These are phyloP conservation scores for Sporothrix protearum DNA, from an alignment of 2,329 filamentous ascomycete species.

Conservation along the genomic window DNA sequence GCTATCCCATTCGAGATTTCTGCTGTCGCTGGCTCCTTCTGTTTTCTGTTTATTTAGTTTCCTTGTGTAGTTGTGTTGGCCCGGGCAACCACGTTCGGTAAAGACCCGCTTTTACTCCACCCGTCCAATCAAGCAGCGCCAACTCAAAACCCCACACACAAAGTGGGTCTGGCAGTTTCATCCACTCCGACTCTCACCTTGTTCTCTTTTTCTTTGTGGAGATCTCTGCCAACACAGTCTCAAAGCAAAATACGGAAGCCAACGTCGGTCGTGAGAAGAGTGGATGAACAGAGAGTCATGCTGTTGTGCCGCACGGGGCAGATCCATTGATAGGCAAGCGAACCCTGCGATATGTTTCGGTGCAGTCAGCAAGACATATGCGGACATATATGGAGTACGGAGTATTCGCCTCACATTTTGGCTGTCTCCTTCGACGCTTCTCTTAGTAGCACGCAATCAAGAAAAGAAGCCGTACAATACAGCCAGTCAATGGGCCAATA, in stretches of 20 bases:
- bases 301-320: neutral
- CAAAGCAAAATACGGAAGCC: neutral
- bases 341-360: neutral
- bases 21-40: neutral
- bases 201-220: neutral
- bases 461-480: too few relatives aligned
- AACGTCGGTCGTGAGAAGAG: neutral
- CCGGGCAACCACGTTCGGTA: constrained; percentile 15
- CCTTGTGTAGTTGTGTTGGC: neutral
- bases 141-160: neutral
- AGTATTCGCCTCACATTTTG: too few relatives aligned
- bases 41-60: constrained; percentile 18
- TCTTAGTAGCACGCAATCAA: too few relatives aligned
- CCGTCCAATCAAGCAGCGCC: neutral
- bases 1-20: neutral
- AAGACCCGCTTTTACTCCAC: neutral
- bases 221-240: neutral
- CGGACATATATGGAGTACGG: too few relatives aligned
- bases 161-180: neutral
- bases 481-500: too few relatives aligned
- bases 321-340: neutral
- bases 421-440: too few relatives aligned
- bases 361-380: neutral
- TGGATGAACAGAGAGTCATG: neutral
- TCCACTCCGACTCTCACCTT: neutral